Evolutionary conservation across 2,329 filamentous ascomycete species (phyloP).

Genomic region (Nemania sp.): DNA sequence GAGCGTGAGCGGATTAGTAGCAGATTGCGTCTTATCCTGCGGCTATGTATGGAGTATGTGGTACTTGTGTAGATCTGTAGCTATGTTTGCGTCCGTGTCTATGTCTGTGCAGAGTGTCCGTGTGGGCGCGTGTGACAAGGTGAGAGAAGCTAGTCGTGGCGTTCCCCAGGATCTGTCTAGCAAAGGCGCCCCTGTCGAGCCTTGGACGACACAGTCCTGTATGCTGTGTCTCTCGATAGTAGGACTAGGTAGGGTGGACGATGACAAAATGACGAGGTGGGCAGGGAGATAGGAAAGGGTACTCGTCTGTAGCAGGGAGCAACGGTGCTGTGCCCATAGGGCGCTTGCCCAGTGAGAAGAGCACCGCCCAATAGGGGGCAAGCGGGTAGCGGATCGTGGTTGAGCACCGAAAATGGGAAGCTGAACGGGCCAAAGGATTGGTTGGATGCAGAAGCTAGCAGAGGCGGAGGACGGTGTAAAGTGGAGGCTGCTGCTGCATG

Average conservation of each 20-base stretch:
- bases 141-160: background rate
- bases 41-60: background rate
- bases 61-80: background rate
- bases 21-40: background rate
- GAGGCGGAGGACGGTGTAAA: no score
- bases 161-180: background rate
- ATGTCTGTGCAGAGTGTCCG: background rate
- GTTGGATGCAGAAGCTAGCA: background rate
- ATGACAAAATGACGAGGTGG: no score
- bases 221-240: no score
- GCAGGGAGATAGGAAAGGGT: no score
- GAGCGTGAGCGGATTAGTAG: background rate
- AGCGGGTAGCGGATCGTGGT: slow-evolving; percentile 7
- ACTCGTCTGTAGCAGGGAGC: background rate
- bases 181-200: slow-evolving; percentile 8
- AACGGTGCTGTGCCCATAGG: background rate
- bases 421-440: background rate
- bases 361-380: slow-evolving; percentile 20
- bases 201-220: no score
- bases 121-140: background rate
- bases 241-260: no score
- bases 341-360: no score
- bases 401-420: background rate
- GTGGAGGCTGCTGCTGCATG: no score
- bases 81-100: background rate